These are phyloP conservation scores for Alternaria ventricosa DNA, from an alignment of 2,329 filamentous ascomycete species.

Conservation along the genomic window DNA sequence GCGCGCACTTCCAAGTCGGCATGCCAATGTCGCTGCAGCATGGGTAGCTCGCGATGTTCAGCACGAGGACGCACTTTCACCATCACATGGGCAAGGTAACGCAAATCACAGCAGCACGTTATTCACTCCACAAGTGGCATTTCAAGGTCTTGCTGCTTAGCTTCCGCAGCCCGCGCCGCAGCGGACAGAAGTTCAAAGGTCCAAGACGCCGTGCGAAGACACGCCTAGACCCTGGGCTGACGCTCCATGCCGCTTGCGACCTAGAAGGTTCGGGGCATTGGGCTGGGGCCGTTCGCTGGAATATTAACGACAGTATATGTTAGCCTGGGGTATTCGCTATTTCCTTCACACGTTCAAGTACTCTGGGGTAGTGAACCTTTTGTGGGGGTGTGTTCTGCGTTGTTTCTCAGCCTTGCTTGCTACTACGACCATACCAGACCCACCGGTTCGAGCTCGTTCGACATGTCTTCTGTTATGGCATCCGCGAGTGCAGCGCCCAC, in stretches of 20 bases:
- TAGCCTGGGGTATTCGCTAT: neutral
- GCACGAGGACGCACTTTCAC: neutral
- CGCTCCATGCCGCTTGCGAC: neutral
- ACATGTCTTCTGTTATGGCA: slow-evolving; percentile 33
- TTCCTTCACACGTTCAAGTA: neutral
- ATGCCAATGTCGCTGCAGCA: neutral
- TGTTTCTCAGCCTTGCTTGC: neutral
- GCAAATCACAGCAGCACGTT: neutral
- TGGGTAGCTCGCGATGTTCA: neutral
- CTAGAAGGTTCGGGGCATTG: neutral
- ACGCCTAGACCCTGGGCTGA: slow-evolving; percentile 3
- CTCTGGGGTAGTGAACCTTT: neutral
- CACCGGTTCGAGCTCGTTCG: slow-evolving; percentile 15
- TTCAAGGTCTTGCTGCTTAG: neutral
- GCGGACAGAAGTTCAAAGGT: neutral
- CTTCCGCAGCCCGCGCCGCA: neutral
- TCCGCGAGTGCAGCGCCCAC: slow-evolving; percentile 28
- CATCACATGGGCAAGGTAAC: neutral
- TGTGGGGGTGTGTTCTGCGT: neutral
- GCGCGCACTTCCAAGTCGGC: neutral
- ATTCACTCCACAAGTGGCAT: neutral
- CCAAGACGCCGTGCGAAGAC: neutral
- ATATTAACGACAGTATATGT: neutral
- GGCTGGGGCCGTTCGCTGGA: neutral
- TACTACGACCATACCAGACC: neutral